Evolutionary conservation across 129 eudicot genomes (phyloP).

Genomic region (Arctium minus): DNA sequence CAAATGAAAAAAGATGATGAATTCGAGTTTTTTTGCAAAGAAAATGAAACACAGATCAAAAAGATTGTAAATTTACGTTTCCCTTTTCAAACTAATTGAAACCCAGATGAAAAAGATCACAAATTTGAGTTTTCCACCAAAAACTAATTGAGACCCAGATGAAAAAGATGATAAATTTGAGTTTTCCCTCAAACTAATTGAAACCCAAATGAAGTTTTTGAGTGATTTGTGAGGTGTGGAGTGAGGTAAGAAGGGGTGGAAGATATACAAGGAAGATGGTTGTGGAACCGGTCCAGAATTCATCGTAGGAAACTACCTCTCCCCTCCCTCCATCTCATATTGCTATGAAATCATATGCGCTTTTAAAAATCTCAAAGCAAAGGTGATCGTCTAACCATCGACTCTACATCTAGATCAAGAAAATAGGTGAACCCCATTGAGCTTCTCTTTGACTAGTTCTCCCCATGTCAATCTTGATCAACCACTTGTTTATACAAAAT

Average conservation of each 20-base stretch:
- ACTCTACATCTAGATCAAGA: neutral
- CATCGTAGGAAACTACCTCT: too few relatives aligned
- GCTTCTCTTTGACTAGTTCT: neutral
- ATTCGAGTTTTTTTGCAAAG: neutral
- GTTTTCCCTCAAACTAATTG: too few relatives aligned
- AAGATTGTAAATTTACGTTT: neutral
- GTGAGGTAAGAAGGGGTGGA: neutral
- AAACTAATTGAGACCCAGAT: neutral
- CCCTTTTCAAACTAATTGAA: neutral
- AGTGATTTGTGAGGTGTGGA: conserved; percentile 5
- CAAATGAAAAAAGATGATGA: neutral
- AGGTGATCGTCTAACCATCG: neutral
- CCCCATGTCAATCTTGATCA: neutral
- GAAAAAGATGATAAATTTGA: too few relatives aligned
- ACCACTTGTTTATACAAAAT: neutral
- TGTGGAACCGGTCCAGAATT: too few relatives aligned
- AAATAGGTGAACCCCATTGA: neutral
- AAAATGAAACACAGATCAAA: neutral
- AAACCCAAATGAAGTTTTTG: neutral
- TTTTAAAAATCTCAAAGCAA: neutral
- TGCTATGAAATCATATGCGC: neutral
- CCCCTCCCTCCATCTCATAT: neutral
- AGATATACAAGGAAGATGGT: conserved; percentile 7
- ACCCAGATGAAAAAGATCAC: neutral
- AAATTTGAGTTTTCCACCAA: neutral